A percentile compares a stretch with the other conserved stretches of the same genome.
These are phyloP conservation scores for Byssochlamys sp. DNA, from an alignment of 2,329 filamentous ascomycete species.

Conservation along the genomic window DNA sequence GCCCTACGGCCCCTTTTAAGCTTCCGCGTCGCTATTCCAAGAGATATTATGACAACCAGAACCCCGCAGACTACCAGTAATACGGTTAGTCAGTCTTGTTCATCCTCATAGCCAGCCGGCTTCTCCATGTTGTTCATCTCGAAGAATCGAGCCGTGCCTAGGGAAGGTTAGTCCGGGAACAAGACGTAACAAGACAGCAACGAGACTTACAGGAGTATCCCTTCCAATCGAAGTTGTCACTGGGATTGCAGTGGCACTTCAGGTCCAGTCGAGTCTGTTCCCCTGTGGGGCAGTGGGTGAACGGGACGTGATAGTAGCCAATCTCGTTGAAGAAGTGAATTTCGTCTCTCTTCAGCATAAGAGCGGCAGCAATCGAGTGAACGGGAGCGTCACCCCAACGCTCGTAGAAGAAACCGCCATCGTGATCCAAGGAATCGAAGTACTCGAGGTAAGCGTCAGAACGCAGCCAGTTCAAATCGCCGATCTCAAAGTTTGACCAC, in stretches of 20 bases:
- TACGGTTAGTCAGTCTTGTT: slow-evolving; percentile 42
- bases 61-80: slow-evolving; percentile 13
- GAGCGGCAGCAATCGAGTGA: slow-evolving; percentile 85
- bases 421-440: slow-evolving; percentile 76
- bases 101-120: slow-evolving; percentile 73
- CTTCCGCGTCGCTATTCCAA: slow-evolving; percentile 14
- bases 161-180: slow-evolving; percentile 4
- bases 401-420: slow-evolving; percentile 98
- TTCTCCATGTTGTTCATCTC: slow-evolving; percentile 72
- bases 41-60: slow-evolving; percentile 9
- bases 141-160: slow-evolving; percentile 77
- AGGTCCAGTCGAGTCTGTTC: slow-evolving; percentile 74
- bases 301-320: slow-evolving; percentile 93
- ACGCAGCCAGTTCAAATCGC: slow-evolving; percentile 85
- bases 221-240: slow-evolving; percentile 99
- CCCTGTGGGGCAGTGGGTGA: slow-evolving; percentile 91
- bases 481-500: slow-evolving; percentile 99
- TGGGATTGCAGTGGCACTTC: slow-evolving; percentile 88
- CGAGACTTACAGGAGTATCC: slow-evolving; percentile 77
- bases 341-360: slow-evolving; percentile 84
- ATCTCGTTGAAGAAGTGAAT: slow-evolving; percentile 99
- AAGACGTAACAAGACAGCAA: slow-evolving; percentile 25
- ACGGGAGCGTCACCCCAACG: slow-evolving; percentile 96
- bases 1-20: slow-evolving; percentile 11
- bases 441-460: slow-evolving; percentile 82